Evolutionary conservation across 495 filamentous ascomycete genomes (phyloP).

Genomic region (Cercophora samala): DNA sequence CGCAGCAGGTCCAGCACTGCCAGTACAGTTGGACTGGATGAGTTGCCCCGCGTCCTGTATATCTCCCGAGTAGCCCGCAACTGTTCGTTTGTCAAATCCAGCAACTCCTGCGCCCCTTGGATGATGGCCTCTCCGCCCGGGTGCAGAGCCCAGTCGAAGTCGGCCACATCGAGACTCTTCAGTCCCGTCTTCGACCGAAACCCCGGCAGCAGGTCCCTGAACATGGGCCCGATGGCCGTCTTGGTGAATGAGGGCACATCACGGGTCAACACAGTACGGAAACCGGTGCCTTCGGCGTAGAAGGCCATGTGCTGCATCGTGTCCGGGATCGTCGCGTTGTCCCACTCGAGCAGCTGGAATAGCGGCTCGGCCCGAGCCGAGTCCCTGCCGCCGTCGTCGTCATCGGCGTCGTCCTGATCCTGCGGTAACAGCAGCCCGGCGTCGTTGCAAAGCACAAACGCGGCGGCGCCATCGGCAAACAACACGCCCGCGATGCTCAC

Average conservation of each 20-base stretch:
- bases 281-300: too few relatives aligned
- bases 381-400: conserved; percentile 5
- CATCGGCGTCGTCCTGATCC: conserved; percentile 3
- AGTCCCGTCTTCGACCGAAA: conserved; percentile 1
- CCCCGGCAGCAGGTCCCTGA: background rate
- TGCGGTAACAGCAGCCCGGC: too few relatives aligned
- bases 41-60: too few relatives aligned
- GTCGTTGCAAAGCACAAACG: conserved; percentile 45
- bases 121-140: conserved; percentile 49
- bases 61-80: conserved; percentile 24
- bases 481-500: conserved; percentile 41
- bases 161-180: conserved; percentile 12
- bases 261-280: conserved; percentile 23
- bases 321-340: too few relatives aligned
- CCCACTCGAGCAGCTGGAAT: too few relatives aligned
- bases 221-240: conserved; percentile 14
- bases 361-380: background rate
- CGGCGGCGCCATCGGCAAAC: conserved; percentile 47
- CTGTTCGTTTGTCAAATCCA: conserved; percentile 37
- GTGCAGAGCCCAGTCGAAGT: conserved; percentile 51
- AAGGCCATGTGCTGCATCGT: too few relatives aligned
- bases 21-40: conserved; percentile 22
- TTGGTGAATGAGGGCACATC: conserved; percentile 32
- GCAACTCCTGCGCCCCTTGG: conserved; percentile 35
- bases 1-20: conserved; percentile 41